phyloP scores from a whole-genome alignment of 164 flowering plant species.

The Vitis rotundifolia region DNA sequence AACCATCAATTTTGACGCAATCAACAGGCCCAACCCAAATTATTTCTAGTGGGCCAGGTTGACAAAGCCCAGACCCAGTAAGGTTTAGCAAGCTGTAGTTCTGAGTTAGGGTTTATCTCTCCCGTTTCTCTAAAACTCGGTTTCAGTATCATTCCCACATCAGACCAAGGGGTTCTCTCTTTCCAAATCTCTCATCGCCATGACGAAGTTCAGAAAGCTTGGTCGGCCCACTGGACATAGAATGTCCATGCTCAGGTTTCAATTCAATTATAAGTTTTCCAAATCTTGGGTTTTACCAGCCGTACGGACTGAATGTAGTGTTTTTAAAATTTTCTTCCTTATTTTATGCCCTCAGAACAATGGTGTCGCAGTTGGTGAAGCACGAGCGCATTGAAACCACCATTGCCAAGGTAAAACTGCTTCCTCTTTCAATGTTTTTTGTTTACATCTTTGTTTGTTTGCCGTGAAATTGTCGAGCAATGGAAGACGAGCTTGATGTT shows the following conservation, averaged over 20 bases:
- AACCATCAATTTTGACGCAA: too few relatives aligned
- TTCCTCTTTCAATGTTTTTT: background rate
- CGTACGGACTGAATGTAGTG: background rate
- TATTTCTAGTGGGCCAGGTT: too few relatives aligned
- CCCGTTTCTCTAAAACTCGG: background rate
- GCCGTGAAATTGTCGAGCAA: background rate
- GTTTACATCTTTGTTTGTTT: background rate
- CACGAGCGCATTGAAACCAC: slow-evolving; percentile 97
- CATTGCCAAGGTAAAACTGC: slow-evolving; percentile 65
- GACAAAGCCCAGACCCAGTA: too few relatives aligned
- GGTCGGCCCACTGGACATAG: slow-evolving; percentile 70
- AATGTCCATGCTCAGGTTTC: slow-evolving; percentile 86
- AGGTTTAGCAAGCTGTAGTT: too few relatives aligned
- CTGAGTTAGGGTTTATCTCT: background rate
- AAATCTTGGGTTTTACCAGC: background rate
- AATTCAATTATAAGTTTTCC: background rate
- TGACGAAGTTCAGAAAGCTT: slow-evolving; percentile 80
- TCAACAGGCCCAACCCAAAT: too few relatives aligned
- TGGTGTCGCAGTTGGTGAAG: slow-evolving; percentile 95
- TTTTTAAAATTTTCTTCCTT: background rate
- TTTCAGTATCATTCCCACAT: too few relatives aligned
- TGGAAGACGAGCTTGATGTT: too few relatives aligned
- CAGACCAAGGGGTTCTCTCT: background rate
- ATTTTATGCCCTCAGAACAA: slow-evolving; percentile 50
- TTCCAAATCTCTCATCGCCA: slow-evolving; percentile 8